Evolutionary conservation across 148 eudicot species (phyloP), one percentile per base, ranked within the genome.

Genomic region (Diospyros lotus): DNA sequence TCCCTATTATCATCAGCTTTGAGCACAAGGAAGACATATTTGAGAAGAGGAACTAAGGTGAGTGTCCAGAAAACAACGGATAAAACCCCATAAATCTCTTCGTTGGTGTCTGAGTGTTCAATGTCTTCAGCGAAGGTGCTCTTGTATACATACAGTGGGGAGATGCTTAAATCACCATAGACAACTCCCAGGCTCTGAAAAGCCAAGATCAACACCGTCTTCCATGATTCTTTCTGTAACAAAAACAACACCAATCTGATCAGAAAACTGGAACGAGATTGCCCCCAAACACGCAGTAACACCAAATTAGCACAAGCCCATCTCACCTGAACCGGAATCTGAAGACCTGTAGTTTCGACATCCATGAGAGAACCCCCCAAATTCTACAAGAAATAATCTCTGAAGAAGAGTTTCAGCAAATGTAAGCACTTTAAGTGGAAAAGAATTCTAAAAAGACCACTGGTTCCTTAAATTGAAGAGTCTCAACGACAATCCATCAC

Each of bases 1-100:
- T 96, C 99, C 46, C 99, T 98, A 86, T 93, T 91, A 70, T 96
- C 99, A 80, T 93, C 96, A 59, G 98, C 98, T 85, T 80, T 88
- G 42, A 93, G 87, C 41, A 93, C 98, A 64, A 93, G 88, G 60
- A 93, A 91, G 72, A 93, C 98, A 76, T 93, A 93, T 69, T 93
- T 93, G 2, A 93, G 82, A 41, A 93, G 82, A 69, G 98, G 97
- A 9, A 93, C 75, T 53, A 93, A 70, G 4, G 98, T 93, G 7
- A 93, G 73, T 0, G 98, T 93, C 98, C 98, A 93, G 64, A 93
- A 93, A 1, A 93, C 83, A 71, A 93, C 88, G 61, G 97, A 91
- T 61, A 93, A 78, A 42, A 88, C 98, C 77, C 98, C 98, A 79
- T 70, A 93, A 70, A 93, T 91, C 86, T 93, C 98, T 70, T 93